phyloP scores from a whole-genome alignment of 2,329 filamentous ascomycete species.

The Dactylellina leptospora region DNA sequence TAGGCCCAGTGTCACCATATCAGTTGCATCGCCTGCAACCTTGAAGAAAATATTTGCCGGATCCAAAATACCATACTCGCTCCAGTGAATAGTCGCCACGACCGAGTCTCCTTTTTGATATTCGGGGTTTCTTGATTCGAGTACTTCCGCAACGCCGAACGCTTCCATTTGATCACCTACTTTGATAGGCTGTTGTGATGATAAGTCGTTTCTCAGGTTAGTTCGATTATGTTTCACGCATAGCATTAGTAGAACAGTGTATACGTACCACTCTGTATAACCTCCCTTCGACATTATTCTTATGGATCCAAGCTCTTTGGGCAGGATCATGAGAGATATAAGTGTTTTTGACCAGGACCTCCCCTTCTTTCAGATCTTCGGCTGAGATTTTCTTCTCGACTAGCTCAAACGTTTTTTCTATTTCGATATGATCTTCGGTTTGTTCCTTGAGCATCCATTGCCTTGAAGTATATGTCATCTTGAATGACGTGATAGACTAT shows the following conservation, averaged over 20 bases:
- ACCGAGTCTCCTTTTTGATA: constrained; percentile 60
- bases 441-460: constrained; percentile 51
- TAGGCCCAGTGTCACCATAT: constrained; percentile 30
- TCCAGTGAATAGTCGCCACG: constrained; percentile 59
- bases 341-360: constrained; percentile 32
- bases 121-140: constrained; percentile 23
- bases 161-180: constrained; percentile 40
- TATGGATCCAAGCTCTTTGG: constrained; percentile 44
- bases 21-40: constrained; percentile 8
- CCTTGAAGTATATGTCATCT: constrained; percentile 14
- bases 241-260: too few relatives aligned
- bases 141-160: constrained; percentile 19
- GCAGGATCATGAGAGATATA: constrained; percentile 51
- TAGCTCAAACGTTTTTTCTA: constrained; percentile 29
- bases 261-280: constrained; percentile 24
- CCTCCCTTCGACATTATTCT: constrained; percentile 25
- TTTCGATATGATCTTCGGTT: constrained; percentile 12
- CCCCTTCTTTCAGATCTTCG: constrained; percentile 30
- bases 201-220: too few relatives aligned
- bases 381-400: not conserved
- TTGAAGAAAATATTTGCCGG: constrained; percentile 56
- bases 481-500: not conserved
- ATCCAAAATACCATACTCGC: constrained; percentile 61
- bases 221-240: too few relatives aligned
- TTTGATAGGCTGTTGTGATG: constrained; percentile 35